Conservation (phyloP, 148 eudicot species). For the Spergularia bocconei region DNA sequence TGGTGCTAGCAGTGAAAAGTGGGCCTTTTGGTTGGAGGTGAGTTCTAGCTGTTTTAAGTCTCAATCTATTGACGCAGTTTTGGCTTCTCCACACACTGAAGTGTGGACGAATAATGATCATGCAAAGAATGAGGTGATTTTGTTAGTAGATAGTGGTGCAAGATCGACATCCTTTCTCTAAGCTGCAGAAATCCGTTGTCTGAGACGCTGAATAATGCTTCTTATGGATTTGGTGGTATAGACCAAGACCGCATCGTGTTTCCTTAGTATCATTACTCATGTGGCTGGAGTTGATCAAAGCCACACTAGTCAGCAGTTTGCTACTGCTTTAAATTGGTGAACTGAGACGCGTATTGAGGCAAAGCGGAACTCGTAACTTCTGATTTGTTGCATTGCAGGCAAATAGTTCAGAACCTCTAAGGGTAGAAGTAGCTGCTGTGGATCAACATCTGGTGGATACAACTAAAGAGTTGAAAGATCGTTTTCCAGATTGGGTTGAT, state of each 20-base stretch:
- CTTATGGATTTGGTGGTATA: background rate
- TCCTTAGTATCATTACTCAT: background rate
- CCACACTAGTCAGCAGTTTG: background rate
- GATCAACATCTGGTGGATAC: constrained; percentile 65
- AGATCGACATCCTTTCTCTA: background rate
- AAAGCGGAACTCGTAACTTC: background rate
- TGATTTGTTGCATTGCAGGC: constrained; percentile 47
- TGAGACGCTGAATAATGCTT: background rate
- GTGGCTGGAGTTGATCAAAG: background rate
- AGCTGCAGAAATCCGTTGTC: background rate
- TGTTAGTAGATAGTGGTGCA: background rate
- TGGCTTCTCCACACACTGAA: background rate
- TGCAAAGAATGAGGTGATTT: background rate
- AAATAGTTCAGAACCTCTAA: constrained; percentile 56
- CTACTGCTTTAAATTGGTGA: background rate
- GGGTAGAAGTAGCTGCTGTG: constrained; percentile 73
- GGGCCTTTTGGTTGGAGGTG: constrained; percentile 99
- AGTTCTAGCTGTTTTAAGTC: constrained; percentile 1
- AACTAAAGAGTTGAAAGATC: constrained; percentile 50
- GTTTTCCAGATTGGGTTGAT: constrained; percentile 88
- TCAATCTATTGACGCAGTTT: background rate
- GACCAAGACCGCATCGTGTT: background rate
- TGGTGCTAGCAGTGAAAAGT: constrained; percentile 68
- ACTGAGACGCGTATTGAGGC: background rate
- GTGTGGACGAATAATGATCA: background rate